Evolutionary conservation across 306 rosid genomes (phyloP), one percentile per base, ranked within the genome.

Genomic region (Vigna unguiculata): DNA sequence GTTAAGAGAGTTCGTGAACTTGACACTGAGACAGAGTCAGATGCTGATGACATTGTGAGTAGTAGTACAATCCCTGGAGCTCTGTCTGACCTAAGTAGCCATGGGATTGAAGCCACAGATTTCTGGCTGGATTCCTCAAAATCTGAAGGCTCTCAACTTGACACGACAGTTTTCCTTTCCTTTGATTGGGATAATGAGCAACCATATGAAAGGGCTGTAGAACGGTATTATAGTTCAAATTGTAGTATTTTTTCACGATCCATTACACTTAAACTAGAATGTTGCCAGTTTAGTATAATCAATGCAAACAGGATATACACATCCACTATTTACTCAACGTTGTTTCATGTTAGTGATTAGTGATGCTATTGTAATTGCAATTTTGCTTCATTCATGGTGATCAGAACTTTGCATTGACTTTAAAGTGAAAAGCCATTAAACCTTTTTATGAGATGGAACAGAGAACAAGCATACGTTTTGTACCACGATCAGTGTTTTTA

Each of bases 101-200:
- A 82, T 75, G 88, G 78, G 77, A 82, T 75, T 81, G 86, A 87
- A 59, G 73, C 82, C 72, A 72, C 83, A 59, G 93, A 92, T 66
- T 75, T 82, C 53, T 88, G 91, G 93, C 83, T 74, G 57, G 87
- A 83, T 83, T 85, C 91, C 74, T 77, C 88, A 76, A 93, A 88
- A 81, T 80, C 88, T 54, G 97, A 90, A 77, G 82, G 84, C 87
- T 78, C 85, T 86, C 91, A 90, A 77, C 80, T 80, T 82, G 98
- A 94, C 81, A 72, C 90, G 75, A 84, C 93, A 15, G 88, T 86
- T 85, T 94, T 88, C 80, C 97, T 94, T 78, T 94, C 96, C 69
- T 94, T 94, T 77, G 91, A 94, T 77, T 94, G 98, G 97, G 96
- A 94, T 84, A 90, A 94, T 76, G 97, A 94, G 85, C 95, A 90